Evolutionary conservation across 495 filamentous ascomycete genomes (phyloP).

Genomic region (Xanthoparmelia taractica): DNA sequence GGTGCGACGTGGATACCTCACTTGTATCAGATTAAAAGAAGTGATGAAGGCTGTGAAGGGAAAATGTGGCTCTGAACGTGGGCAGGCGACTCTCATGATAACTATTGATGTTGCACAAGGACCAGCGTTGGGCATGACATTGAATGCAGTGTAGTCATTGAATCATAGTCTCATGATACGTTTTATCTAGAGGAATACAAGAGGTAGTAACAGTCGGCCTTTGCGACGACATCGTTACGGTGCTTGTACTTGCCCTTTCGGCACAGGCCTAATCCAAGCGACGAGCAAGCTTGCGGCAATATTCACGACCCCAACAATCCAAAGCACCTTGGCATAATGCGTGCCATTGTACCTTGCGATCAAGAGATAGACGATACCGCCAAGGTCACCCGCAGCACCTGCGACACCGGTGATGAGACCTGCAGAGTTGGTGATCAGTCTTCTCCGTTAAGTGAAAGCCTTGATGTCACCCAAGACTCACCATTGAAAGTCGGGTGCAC

Average conservation of each 20-base stretch:
- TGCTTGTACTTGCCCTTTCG: conserved; percentile 45
- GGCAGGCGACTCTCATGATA: too few species aligned
- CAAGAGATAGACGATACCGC: conserved; percentile 77
- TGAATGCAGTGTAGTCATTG: too few species aligned
- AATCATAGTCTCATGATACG: too few species aligned
- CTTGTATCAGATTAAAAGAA: too few species aligned
- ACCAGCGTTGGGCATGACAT: too few species aligned
- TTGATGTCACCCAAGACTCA: conserved; percentile 27
- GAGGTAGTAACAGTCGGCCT: background rate
- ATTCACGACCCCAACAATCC: conserved; percentile 69
- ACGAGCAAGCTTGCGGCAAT: conserved; percentile 56
- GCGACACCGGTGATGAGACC: conserved; percentile 68
- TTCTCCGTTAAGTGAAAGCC: background rate
- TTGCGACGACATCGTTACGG: background rate
- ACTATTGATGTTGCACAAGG: too few species aligned
- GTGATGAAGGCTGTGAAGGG: too few species aligned
- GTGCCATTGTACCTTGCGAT: conserved; percentile 68
- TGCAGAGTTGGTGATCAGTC: conserved; percentile 29
- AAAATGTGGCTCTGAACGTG: too few species aligned
- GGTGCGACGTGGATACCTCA: too few species aligned
- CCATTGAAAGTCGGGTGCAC: conserved; percentile 68
- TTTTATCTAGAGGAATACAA: too few species aligned
- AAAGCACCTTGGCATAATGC: conserved; percentile 60
- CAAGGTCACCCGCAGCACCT: conserved; percentile 73
- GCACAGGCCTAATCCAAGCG: conserved; percentile 64